Evolutionary conservation across 129 eudicot genomes (phyloP).

Genomic region (Flaveria ramosissima): DNA sequence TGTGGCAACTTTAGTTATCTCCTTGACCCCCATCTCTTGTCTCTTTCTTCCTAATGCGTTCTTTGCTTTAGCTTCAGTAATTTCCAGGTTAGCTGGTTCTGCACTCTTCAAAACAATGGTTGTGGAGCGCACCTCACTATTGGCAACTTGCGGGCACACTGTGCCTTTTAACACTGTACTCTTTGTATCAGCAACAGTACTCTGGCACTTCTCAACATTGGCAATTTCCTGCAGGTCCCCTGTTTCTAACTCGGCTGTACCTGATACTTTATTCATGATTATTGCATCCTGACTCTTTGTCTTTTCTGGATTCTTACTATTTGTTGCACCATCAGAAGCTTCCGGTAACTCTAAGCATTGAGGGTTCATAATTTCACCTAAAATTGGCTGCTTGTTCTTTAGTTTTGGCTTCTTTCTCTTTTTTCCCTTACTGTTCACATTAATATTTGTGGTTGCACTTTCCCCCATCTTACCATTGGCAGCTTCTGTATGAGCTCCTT

Average conservation of each 20-base stretch:
- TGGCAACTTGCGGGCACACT: slow-evolving; percentile 2
- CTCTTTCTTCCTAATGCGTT: not conserved
- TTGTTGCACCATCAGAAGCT: slow-evolving; percentile 22
- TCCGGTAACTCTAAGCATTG: not conserved
- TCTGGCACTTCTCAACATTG: slow-evolving; percentile 10
- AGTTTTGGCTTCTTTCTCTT: slow-evolving; percentile 11
- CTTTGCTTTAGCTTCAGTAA: not conserved
- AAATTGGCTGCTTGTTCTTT: not conserved
- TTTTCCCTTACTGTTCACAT: slow-evolving; percentile 10
- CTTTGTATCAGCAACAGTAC: slow-evolving; percentile 8
- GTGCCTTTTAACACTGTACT: not conserved
- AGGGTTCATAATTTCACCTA: slow-evolving; percentile 25
- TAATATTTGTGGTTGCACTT: slow-evolving; percentile 7
- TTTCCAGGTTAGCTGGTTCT: not conserved
- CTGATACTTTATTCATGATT: not conserved
- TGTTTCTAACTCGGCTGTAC: slow-evolving; percentile 6
- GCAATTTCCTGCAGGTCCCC: not conserved
- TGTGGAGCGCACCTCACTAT: slow-evolving; percentile 16
- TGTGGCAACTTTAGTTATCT: slow-evolving; percentile 27
- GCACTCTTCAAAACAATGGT: slow-evolving; percentile 7
- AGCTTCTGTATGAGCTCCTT: not conserved
- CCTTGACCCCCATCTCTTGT: slow-evolving; percentile 15
- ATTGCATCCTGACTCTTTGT: slow-evolving; percentile 1
- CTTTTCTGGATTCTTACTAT: slow-evolving; percentile 6
- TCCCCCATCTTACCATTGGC: not conserved